Evolutionary conservation across 2,329 filamentous ascomycete genomes (phyloP), one percentile per base, ranked within the genome.

Genomic region (Dothistroma pini): DNA sequence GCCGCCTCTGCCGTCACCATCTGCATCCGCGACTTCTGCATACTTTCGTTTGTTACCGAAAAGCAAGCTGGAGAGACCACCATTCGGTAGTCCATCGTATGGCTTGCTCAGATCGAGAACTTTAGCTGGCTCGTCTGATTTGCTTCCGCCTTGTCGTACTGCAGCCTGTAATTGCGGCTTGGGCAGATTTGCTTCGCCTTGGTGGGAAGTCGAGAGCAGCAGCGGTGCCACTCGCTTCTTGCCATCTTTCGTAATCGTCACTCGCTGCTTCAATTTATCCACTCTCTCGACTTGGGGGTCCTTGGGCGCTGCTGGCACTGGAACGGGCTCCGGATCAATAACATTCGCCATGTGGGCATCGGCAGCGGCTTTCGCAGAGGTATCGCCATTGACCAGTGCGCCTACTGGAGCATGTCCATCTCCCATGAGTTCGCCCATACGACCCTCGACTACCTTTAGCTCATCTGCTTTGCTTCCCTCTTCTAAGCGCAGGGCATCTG

Each of bases 381-480:
- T 61, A 19, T 75, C 71, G 7, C 71, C 74, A 34, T 75, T 71
- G 12, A 75, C 62, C 22, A 69, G 51, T 4, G 78, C 57, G 47
- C 85, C 85, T 3, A 81, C 79, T 3, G 83, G 75, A 2, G 83
- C 79, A 56, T 82, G 82, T n/a, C 84, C 83, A 71, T 96, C 93
- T 6, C 93, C 93, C 95, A 99, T 99, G 41, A 99, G 78, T n/a
- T 93, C 93, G 12, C 95, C 95, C 95, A 99, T 99, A 66, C 93
- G 86, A 1, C 92, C 95, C 76, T 99, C 91, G 0, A 93, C 93
- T 5, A 89, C 93, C 66, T 89, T 90, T 34, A 93, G 84, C 74
- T 99, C 95, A 22, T 89, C 93, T 49, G 89, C 92, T 73, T 96
- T 97, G 77, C 92, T 96, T 73, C 65, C 68, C 69, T 96, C 92